These are phyloP conservation scores for Nigrospora oryzae DNA, from an alignment of 2,329 filamentous ascomycete genomes.

Conservation along the genomic window DNA sequence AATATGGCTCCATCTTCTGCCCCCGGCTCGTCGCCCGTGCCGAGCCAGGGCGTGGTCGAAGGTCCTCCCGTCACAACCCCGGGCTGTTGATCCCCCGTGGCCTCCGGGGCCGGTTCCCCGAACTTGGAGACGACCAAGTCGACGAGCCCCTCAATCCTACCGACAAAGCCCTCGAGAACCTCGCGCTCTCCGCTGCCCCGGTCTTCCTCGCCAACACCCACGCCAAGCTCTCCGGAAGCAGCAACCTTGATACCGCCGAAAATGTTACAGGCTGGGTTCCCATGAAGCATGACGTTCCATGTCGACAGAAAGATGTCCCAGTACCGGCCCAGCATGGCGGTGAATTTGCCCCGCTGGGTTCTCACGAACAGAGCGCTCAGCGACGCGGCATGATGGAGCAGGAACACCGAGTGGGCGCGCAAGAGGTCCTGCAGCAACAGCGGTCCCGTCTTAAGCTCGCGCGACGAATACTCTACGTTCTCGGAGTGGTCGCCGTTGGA, in stretches of 20 bases:
- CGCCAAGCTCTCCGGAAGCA: constrained; percentile 81
- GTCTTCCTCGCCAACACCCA: constrained; percentile 93
- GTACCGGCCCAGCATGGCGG: constrained; percentile 64
- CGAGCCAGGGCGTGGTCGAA: constrained; percentile 57
- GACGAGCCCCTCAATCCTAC: constrained; percentile 71
- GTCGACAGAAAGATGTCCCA: constrained; percentile 64
- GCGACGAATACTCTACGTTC: constrained; percentile 71
- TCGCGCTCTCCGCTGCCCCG: constrained; percentile 89
- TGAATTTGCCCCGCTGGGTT: constrained; percentile 59
- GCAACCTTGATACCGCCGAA: constrained; percentile 82
- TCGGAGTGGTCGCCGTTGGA: constrained; percentile 30
- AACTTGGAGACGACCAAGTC: constrained; percentile 86
- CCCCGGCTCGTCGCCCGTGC: constrained; percentile 56
- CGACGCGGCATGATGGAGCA: constrained; percentile 76
- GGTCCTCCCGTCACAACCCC: constrained; percentile 5
- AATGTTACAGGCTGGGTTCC: constrained; percentile 73
- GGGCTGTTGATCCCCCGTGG: constrained; percentile 12
- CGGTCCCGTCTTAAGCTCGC: constrained; percentile 77
- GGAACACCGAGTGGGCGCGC: constrained; percentile 75
- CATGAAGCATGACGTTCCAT: constrained; percentile 88
- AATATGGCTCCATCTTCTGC: constrained; percentile 82
- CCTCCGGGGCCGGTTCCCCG: constrained; percentile 34
- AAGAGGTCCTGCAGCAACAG: constrained; percentile 74
- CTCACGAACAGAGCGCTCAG: constrained; percentile 62
- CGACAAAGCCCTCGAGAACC: constrained; percentile 81